phyloP scores from a whole-genome alignment of 495 filamentous ascomycete species.

The Podospora pseudocomata region DNA sequence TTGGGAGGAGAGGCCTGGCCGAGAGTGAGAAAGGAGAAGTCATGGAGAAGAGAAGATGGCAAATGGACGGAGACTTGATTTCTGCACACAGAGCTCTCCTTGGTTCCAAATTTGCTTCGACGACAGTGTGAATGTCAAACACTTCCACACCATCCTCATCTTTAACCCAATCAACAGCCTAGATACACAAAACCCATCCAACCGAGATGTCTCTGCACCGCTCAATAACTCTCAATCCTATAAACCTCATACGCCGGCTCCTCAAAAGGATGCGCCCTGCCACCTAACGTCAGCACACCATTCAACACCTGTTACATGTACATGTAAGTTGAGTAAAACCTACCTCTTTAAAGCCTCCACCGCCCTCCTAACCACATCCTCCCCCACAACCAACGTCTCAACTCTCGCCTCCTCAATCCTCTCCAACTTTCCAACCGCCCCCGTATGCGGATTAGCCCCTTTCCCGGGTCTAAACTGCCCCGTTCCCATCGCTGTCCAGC shows the following conservation, averaged over 20 bases:
- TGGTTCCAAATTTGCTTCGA: no score
- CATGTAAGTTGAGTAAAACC: conserved; percentile 19
- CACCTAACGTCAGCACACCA: neutral
- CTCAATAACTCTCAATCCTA: conserved; percentile 66
- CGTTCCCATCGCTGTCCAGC: conserved; percentile 52
- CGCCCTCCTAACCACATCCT: conserved; percentile 41
- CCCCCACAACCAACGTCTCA: conserved; percentile 50
- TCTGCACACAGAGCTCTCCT: no score
- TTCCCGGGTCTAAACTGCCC: conserved; percentile 53
- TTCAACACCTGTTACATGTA: no score
- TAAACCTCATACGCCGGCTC: conserved; percentile 71
- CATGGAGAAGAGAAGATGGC: no score
- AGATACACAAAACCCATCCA: no score
- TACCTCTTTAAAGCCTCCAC: conserved; percentile 61
- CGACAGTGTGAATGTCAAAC: no score
- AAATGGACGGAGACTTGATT: no score
- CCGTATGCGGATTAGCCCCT: conserved; percentile 58
- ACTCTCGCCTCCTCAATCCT: conserved; percentile 49
- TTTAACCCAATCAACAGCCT: no score
- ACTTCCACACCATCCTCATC: no score
- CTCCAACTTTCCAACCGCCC: conserved; percentile 49
- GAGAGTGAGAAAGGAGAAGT: no score
- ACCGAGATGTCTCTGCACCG: no score
- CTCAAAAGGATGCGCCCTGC: conserved; percentile 74
- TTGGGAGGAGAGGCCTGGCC: no score